Evolutionary conservation across 1,284 basidiomycete species (phyloP).

Genomic region (Leccinum ponderosum): DNA sequence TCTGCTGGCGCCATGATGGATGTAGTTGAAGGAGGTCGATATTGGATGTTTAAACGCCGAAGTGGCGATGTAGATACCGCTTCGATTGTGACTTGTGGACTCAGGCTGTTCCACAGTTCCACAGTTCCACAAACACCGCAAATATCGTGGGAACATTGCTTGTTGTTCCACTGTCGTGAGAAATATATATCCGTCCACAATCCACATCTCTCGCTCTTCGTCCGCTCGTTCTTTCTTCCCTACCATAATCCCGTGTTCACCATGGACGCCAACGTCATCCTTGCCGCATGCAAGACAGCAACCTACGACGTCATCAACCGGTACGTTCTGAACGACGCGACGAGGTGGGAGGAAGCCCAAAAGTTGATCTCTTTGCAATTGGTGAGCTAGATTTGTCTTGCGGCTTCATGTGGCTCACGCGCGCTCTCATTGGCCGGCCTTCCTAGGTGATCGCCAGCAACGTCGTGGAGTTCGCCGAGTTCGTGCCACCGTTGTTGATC

Average conservation of each 20-base stretch:
- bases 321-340: neutral
- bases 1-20: no score
- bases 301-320: neutral
- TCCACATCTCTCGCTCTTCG: no score
- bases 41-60: no score
- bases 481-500: neutral
- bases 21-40: no score
- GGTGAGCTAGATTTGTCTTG: neutral
- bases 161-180: no score
- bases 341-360: neutral
- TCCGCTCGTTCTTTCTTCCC: no score
- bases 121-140: no score
- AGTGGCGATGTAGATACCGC: no score
- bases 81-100: no score
- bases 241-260: neutral
- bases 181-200: no score
- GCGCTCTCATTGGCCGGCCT: neutral
- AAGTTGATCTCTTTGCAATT: neutral
- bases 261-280: neutral
- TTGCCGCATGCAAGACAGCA: neutral
- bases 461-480: neutral
- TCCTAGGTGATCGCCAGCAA: neutral
- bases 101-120: no score
- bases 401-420: neutral
- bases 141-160: no score